Percentiles rank a stretch among this genome's conserved stretches.
Conservation (phyloP, 2,329 filamentous ascomycete species). For the Fusarium transvaalense region DNA sequence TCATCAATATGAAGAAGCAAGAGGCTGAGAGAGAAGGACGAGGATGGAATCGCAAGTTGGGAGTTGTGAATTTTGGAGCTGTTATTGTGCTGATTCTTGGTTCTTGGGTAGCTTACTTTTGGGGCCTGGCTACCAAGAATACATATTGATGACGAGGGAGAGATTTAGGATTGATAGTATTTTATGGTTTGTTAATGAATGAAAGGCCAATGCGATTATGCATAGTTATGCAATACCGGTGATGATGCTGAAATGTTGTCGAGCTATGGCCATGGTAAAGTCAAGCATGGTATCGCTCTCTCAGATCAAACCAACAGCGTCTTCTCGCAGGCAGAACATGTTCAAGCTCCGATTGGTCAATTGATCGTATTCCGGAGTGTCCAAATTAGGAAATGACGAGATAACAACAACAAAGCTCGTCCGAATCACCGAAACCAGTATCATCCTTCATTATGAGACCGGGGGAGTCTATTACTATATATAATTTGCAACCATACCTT, state of each 20-base stretch:
- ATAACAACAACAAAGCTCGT: too few relatives aligned
- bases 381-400: not conserved
- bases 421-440: too few relatives aligned
- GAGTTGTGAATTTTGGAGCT: slow-evolving; percentile 57
- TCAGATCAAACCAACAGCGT: not conserved
- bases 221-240: not conserved
- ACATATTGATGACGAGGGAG: not conserved
- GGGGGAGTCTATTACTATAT: not conserved
- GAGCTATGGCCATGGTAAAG: not conserved
- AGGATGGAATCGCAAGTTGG: slow-evolving; percentile 57
- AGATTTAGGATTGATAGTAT: not conserved
- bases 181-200: not conserved
- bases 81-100: slow-evolving; percentile 63
- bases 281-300: not conserved
- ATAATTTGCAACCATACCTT: not conserved
- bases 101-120: slow-evolving; percentile 69
- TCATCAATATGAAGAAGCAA: slow-evolving; percentile 59
- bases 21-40: slow-evolving; percentile 54
- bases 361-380: not conserved
- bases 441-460: not conserved
- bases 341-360: not conserved
- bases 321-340: not conserved
- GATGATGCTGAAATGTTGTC: not conserved
- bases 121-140: slow-evolving; percentile 68
- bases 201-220: not conserved